Evolutionary conservation across 257 asterid species (phyloP), one percentile per base, ranked within the genome.

Genomic region (Misopates orontium): DNA sequence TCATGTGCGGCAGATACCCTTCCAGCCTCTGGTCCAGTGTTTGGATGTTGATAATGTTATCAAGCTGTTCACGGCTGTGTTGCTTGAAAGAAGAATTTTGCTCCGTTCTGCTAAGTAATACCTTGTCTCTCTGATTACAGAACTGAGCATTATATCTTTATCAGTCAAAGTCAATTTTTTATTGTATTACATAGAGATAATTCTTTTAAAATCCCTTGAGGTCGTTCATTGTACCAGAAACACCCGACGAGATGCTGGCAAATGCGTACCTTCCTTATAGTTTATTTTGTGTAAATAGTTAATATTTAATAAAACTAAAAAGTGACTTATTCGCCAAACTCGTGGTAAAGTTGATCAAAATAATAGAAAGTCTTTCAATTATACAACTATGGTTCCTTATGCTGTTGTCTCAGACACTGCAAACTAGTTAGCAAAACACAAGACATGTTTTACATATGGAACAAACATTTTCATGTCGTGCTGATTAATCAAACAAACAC

Each of bases 21-120:
- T 93, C 80, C 97, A 90, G 82, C 99, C 97, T 68, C 64, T 93
- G 85, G 83, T 90, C 74, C 99, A 93, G 83, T 90, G 99, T 77
- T 79, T 93, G 79, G 99, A 93, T 80, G 95, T 93, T 71, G 99
- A 90, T 80, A 93, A 93, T 74, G 80, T 93, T 73, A 84, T 93
- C 87, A 87, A 83, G 78, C 73, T 93, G 44, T 93, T 90, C 75
- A 85, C 95, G 18, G 90, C 99, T 44, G 99, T 93, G 69, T 75
- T 93, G 80, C 88, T 93, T 62, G 99, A 93, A 63, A 84, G 99
- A 77, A 86, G 99, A 91, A 77, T 90, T 82, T 87, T 93, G 75
- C 91, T 93, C 56, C 95, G 98, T 67, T 93, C 99, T 12, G 83
- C 83, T 80, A 93, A 87, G 99, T 90, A 90, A 59, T 18, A 16